phyloP scores from a whole-genome alignment of 2,329 filamentous ascomycete genomes.

The Coniochaeta sp. region DNA sequence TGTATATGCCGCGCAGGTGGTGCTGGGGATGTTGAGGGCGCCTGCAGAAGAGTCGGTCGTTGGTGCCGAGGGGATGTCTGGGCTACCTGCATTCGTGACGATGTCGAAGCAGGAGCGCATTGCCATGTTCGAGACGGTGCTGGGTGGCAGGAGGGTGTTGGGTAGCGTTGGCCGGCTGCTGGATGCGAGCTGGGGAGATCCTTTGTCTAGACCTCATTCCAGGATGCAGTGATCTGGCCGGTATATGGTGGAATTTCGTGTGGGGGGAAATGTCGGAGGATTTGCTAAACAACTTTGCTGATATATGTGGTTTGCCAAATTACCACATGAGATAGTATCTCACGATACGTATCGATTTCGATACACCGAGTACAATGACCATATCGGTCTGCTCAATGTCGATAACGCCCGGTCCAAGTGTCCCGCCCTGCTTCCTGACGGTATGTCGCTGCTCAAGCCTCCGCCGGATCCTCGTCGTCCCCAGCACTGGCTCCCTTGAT shows the following conservation, averaged over 20 bases:
- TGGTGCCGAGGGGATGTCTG: conserved; percentile 20
- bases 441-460: background rate
- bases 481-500: conserved; percentile 15
- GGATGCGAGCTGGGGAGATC: conserved; percentile 43
- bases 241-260: too few species aligned
- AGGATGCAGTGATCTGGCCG: too few species aligned
- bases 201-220: too few species aligned
- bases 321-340: too few species aligned
- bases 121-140: conserved; percentile 37
- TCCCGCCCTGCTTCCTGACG: too few species aligned
- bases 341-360: too few species aligned
- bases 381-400: too few species aligned
- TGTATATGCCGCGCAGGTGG: conserved; percentile 61
- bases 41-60: conserved; percentile 16
- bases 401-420: too few species aligned
- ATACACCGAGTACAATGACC: too few species aligned
- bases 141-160: conserved; percentile 49
- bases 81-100: conserved; percentile 46
- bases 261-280: too few species aligned
- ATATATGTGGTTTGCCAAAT: too few species aligned
- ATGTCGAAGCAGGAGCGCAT: conserved; percentile 47
- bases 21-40: conserved; percentile 42
- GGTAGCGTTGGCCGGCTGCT: conserved; percentile 41
- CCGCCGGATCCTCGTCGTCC: background rate
- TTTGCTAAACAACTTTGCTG: too few species aligned